Evolutionary conservation across 768 basidiomycete species (phyloP), one percentile per base, ranked within the genome.

Genomic region (Podaxis sp.): DNA sequence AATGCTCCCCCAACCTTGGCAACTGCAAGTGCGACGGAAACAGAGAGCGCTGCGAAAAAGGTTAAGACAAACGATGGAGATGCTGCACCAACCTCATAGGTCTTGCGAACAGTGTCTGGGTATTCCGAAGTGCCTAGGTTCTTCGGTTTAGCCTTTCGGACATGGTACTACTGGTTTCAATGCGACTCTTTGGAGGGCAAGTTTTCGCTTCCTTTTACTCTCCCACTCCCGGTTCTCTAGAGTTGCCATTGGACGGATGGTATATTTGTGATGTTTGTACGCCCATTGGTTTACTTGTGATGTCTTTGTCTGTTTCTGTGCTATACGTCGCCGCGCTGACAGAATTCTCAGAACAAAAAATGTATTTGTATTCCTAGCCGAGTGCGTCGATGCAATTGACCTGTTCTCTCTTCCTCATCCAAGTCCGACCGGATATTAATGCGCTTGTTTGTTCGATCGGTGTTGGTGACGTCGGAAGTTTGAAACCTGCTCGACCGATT

Each of bases 1-100:
- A 79, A 75, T 36, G 87, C 86, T 2, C 91, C 91, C 11, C 84
- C 83, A 43, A 65, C 70, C 1, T 66, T 82, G 24, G 57, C 47
- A 15, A 50, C 29, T 38, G 68, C 13, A 59, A 71, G 57, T 75
- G 77, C 61, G 73, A 37, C n/a, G 9, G 62, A 58, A n/a, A 36
- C 25, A 15, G 62, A 58, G 12, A 41, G 54, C 38, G 55, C 73
- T 53, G 72, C 74, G 40, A 84, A 84, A 68, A 82, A 81, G 70
- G 73, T 71, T 13, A 83, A 81, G 64, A 75, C 76, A 9, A 76
- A 81, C 33, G 74, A 73, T 19, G 75, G 72, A 15, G 69, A 69
- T 12, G 64, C 54, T 13, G 54, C 55, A 2, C 33, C 61, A 38
- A 47, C 61, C n/a, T 56, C 61, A 19, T 55, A 49, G 37, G 15